A percentile compares a stretch with the other conserved stretches of the same genome.
Conservation (phyloP, 2,329 filamentous ascomycete genomes). For the Arthrobotrys sphaeroides region DNA sequence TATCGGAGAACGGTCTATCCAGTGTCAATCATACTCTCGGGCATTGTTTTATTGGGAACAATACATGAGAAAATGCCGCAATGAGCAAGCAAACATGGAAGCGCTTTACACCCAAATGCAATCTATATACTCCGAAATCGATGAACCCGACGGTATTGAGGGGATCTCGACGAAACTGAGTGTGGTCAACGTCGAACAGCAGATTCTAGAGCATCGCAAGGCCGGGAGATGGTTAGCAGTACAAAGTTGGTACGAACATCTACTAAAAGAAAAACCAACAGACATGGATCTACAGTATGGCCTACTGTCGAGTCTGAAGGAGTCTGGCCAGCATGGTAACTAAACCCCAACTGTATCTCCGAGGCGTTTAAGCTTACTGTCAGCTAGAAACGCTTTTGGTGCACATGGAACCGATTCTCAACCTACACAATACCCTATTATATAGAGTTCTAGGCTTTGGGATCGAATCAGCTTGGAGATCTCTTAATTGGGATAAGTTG, state of each 20-base stretch:
- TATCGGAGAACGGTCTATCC: slow-evolving; percentile 84
- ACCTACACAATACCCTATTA: slow-evolving; percentile 61
- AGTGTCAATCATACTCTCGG: slow-evolving; percentile 90
- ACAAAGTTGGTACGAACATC: slow-evolving; percentile 96
- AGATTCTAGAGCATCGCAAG: slow-evolving; percentile 90
- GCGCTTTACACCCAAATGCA: slow-evolving; percentile 81
- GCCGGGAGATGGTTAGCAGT: slow-evolving; percentile 92
- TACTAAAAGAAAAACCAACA: slow-evolving; percentile 79
- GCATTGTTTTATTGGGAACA: slow-evolving; percentile 96
- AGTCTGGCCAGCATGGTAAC: slow-evolving; percentile 92
- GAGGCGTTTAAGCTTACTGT: neutral
- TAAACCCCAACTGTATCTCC: slow-evolving; percentile 50
- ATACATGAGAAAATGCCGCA: slow-evolving; percentile 72
- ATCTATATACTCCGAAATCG: slow-evolving; percentile 95
- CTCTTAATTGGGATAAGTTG: slow-evolving; percentile 78
- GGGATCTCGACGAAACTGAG: slow-evolving; percentile 89
- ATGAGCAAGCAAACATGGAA: slow-evolving; percentile 68
- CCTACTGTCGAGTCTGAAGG: slow-evolving; percentile 85
- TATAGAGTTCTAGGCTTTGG: slow-evolving; percentile 77
- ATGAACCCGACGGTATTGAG: slow-evolving; percentile 95
- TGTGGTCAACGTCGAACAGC: slow-evolving; percentile 89
- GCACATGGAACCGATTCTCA: slow-evolving; percentile 80
- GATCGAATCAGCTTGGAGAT: slow-evolving; percentile 91
- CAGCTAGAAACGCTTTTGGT: slow-evolving; percentile 80
- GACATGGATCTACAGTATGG: slow-evolving; percentile 82